These are phyloP conservation scores for Arachis stenosperma DNA, from an alignment of 306 rosid species.

Conservation along the genomic window DNA sequence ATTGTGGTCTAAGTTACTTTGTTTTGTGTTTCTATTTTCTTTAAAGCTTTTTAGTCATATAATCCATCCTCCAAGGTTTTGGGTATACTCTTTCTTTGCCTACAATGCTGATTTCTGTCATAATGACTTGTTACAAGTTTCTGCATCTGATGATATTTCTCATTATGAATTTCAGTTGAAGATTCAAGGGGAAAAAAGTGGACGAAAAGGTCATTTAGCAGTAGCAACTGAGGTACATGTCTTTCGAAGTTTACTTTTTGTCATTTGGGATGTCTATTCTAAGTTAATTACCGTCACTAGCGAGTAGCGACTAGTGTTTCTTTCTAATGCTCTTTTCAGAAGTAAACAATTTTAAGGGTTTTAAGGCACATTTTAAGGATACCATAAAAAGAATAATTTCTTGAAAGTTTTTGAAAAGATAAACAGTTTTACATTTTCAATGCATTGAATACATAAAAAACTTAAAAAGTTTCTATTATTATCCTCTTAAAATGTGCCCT, in stretches of 20 bases:
- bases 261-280: background rate
- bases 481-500: too few relatives aligned
- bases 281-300: background rate
- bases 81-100: background rate
- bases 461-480: too few relatives aligned
- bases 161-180: constrained; percentile 56
- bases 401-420: too few relatives aligned
- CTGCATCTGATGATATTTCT: constrained; percentile 23
- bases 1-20: background rate
- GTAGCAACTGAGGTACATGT: constrained; percentile 67
- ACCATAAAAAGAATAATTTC: too few relatives aligned
- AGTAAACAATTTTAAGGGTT: too few relatives aligned
- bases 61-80: background rate
- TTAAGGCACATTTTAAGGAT: too few relatives aligned
- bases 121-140: constrained; percentile 18
- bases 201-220: constrained; percentile 77
- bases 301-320: background rate
- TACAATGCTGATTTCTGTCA: background rate
- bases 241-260: background rate
- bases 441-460: too few relatives aligned
- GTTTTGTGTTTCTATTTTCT: background rate
- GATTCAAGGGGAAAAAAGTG: constrained; percentile 66
- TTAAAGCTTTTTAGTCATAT: background rate
- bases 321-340: background rate
- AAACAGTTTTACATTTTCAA: too few relatives aligned